Percentiles rank a stretch among this genome's conserved stretches.
phyloP scores from a whole-genome alignment of 768 basidiomycete genomes.

The Tephrocybe sp. region DNA sequence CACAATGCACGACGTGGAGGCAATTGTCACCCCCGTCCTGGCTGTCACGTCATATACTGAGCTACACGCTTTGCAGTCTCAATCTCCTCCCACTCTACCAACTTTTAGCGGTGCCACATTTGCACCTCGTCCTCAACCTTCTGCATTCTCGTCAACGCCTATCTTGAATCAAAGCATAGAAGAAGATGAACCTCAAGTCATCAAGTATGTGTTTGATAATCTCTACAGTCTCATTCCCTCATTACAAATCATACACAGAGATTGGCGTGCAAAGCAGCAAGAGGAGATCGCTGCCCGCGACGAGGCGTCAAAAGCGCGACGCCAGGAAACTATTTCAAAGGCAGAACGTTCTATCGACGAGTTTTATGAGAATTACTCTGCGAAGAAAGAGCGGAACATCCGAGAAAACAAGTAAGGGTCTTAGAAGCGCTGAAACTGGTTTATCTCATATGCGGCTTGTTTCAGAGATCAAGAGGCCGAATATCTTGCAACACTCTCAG shows the following conservation, averaged over 20 bases:
- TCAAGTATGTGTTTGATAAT: conserved; percentile 80
- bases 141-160: conserved; percentile 69
- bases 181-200: conserved; percentile 85
- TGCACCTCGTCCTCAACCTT: conserved; percentile 77
- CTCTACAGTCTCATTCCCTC: no score
- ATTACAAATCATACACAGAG: no score
- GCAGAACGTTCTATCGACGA: conserved; percentile 88
- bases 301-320: conserved; percentile 71
- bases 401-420: conserved; percentile 87
- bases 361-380: conserved; percentile 86
- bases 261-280: conserved; percentile 87
- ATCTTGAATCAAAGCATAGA: conserved; percentile 66
- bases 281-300: conserved; percentile 84
- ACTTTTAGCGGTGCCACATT: conserved; percentile 55
- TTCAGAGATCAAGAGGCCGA: conserved; percentile 83
- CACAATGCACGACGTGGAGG: background rate
- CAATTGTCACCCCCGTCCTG: background rate
- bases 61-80: conserved; percentile 19
- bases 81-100: conserved; percentile 32
- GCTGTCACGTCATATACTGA: background rate
- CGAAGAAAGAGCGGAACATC: conserved; percentile 88
- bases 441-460: background rate
- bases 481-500: conserved; percentile 71
- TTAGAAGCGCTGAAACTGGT: background rate
- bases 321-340: conserved; percentile 79